Percentiles rank a stretch among this genome's conserved stretches.
phyloP scores from a whole-genome alignment of 805 yeast genomes.

The Kuraishia molischiana region DNA sequence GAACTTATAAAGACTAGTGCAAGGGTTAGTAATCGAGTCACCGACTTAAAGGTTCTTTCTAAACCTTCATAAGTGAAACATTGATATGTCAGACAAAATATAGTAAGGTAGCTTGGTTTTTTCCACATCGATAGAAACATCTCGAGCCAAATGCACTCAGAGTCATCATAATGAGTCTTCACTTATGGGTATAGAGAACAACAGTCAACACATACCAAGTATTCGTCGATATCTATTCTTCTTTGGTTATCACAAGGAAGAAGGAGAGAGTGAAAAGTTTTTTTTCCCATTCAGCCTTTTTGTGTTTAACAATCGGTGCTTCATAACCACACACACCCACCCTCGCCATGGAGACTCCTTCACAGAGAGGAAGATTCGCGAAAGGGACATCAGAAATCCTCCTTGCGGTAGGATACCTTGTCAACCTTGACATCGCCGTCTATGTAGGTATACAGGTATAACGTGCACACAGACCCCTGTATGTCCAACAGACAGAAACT shows the following conservation, averaged over 20 bases:
- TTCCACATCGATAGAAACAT: conserved; percentile 93
- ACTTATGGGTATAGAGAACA: too few species aligned
- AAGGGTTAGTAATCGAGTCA: too few species aligned
- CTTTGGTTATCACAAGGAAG: too few species aligned
- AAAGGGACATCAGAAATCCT: conserved; percentile 10
- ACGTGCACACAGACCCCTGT: conserved; percentile 67
- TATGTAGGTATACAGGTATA: conserved; percentile 75
- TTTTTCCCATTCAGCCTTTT: too few species aligned
- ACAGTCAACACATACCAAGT: too few species aligned
- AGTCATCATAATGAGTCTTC: conserved; percentile 66
- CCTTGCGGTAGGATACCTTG: conserved; percentile 62
- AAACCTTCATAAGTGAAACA: neutral
- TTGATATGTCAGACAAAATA: conserved; percentile 42
- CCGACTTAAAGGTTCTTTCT: neutral
- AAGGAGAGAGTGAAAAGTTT: too few species aligned
- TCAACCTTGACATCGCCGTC: conserved; percentile 87
- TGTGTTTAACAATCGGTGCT: too few species aligned
- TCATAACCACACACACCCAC: too few species aligned
- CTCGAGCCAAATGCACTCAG: conserved; percentile 99
- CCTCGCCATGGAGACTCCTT: too few species aligned
- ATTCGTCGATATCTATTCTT: too few species aligned
- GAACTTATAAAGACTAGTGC: neutral
- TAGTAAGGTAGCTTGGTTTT: conserved; percentile 94
- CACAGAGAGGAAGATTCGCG: too few species aligned
- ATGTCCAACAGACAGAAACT: conserved; percentile 85